Evolutionary conservation across 768 basidiomycete species (phyloP), one percentile per base, ranked within the genome.

Genomic region (Boletus bicolor): DNA sequence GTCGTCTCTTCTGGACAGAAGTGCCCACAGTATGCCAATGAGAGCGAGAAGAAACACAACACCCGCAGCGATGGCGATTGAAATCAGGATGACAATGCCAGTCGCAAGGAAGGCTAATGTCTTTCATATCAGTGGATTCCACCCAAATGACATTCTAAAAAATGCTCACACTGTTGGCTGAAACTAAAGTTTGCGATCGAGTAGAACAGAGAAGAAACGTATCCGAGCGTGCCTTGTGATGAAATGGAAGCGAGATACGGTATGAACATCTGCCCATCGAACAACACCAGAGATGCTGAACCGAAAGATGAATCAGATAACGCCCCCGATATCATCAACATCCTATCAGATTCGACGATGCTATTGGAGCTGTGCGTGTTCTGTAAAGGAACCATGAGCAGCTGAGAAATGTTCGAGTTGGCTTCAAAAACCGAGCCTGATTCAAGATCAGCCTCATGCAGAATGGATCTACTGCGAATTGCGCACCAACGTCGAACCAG

Each of bases 41-140:
- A 96, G 76, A 15, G 89, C 87, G 34, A 94, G 77, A 1, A 95
- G 76, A 80, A 94, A 95, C 37, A 95, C 89, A 21, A 98, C 83
- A 17, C 96, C 97, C 15, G 94, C 93, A 10, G 91, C 87, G 61
- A 98, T 97, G 26, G 97, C 97, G 59, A 99, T 97, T 2, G 94
- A 95, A 62, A 99, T 94, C 43, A 99, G 81, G 61, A 98, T 98
- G 52, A 99, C 93, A 37, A 98, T 81, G 2, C 96, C 97, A 24
- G 84, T 83, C 0, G 95, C 92, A 53, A 99, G 81, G 78, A 93
- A 90, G 64, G 86, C 93, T 92, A 61, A 9, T 62, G 36, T 32
- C 34, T 10, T 50, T 43, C 44, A 49, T 12, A 38, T 64, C 24
- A 57, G 44, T 14, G 26, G n/a, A 51, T 48, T 43, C 14, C 14